These are phyloP conservation scores for Medicago lupulina DNA, from an alignment of 306 rosid species.

Conservation along the genomic window DNA sequence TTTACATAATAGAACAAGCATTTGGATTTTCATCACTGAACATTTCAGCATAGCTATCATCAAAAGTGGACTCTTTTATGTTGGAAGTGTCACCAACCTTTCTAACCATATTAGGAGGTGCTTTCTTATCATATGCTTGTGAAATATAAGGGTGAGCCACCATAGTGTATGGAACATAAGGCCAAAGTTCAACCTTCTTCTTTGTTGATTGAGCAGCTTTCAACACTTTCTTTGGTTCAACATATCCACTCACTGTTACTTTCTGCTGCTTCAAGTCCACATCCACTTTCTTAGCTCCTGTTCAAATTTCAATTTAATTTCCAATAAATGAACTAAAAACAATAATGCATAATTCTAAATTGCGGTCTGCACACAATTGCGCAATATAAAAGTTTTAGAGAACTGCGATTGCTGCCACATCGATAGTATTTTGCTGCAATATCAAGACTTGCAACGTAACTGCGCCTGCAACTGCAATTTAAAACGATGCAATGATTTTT, in stretches of 20 bases:
- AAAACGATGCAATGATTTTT: not conserved
- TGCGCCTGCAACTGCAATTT: not conserved
- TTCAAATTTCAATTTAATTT: not conserved
- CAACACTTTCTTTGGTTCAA: constrained; percentile 90
- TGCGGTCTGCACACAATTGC: not conserved
- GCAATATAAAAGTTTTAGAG: not conserved
- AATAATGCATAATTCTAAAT: not conserved
- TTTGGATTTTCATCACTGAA: constrained; percentile 94
- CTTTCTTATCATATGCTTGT: constrained; percentile 90
- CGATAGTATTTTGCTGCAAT: too few species aligned
- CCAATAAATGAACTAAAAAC: not conserved
- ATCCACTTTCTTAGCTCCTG: constrained; percentile 90
- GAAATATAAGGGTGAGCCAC: constrained; percentile 85
- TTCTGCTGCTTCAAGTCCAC: constrained; percentile 92
- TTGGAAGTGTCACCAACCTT: constrained; percentile 61
- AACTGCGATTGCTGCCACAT: too few species aligned
- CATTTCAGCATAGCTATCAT: constrained; percentile 58
- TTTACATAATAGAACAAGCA: constrained; percentile 80
- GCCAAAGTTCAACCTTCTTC: constrained; percentile 97
- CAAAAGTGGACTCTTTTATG: constrained; percentile 61
- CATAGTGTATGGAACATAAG: constrained; percentile 80
- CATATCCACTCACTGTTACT: constrained; percentile 85
- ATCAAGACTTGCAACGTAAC: too few species aligned
- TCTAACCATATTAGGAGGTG: constrained; percentile 96
- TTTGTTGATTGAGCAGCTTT: constrained; percentile 89